Base-by-base conservation (phyloP, 2,329 filamentous ascomycete genomes). In the Scolecobasidium constrictum region DNA sequence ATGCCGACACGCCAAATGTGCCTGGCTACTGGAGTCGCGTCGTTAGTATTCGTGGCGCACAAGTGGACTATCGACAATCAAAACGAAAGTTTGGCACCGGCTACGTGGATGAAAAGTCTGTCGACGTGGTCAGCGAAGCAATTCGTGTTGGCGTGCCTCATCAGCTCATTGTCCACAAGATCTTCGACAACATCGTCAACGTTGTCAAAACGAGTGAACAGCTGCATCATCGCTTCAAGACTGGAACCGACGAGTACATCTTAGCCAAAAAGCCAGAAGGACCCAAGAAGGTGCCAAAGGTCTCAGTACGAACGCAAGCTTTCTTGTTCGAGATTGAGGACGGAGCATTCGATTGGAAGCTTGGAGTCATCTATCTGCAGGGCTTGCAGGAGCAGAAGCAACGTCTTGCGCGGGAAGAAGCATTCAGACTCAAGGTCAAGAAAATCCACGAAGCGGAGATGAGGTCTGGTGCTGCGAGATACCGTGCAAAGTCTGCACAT, bases 301-400 rank as follows among this genome's bases (percentile, higher is more conserved):
- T 98, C 17, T 90, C 87, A 0, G 51, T 98, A 7, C 78, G 87
- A 40, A 83, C 82, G 43, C 83, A 84, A 52, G 84, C 83, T 4
- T 70, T 98, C 18, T 65, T 94, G 2, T 90, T 98, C 46, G 90
- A 96, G 56, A 71, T 98, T 26, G 92, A 98, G 62, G 92, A 98
- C 58, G 90, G 92, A 39, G 82, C 86, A 0, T 98, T 98, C 54
- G 92, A 98, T 59, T 98, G 88, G 85, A 96, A 95, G 58, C 69
- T 98, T 7, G 86, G 88, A 13, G 80, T 87, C 56, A 98, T 98
- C 40, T 98, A 96, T 59, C 80, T 90, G 22, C 78, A 86, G 36
- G 92, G 93, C 1, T 72, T 90, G 16, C 69, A 88, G 43, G 92
- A 98, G 60, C 90, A 96, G 61, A 81, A 82, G 57, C 92, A 96